Base-by-base conservation (phyloP, 2,329 filamentous ascomycete species). In the Rutstroemia sp. region DNA sequence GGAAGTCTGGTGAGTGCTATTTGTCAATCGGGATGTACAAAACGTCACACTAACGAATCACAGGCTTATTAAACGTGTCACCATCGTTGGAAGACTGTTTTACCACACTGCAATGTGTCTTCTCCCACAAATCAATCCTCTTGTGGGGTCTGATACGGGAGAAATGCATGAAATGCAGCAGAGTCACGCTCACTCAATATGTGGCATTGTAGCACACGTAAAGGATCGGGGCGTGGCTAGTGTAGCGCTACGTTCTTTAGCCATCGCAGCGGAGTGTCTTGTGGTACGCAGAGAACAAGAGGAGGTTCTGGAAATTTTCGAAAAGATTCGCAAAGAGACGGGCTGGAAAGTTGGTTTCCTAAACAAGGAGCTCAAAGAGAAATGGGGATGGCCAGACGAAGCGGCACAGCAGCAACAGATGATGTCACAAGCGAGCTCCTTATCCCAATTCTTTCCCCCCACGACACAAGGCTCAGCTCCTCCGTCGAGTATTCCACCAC, bases 71-170 rank as follows among this genome's bases (percentile, higher is more conserved):
- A 94, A 94, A 71, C 82, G 88, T 56, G 81, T 88, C 3, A 88
- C 89, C 3, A 85, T 94, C 34, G 81, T 95, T 25, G 89, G 88
- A 4, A 83, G 89, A 48, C 77, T 96, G 8, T 91, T 96, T 69
- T 96, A 95, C 68, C 92, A 96, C 68, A 94, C 89, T 0, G 85
- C 88, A 21, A 86, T 92, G 73, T 87, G 88, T 61, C 74, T 96
- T 36, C 79, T 96, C 5, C 83, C 88, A 3, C 88, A 92, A 63
- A 85, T 85, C 21, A 87, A 96, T 68, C 92, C 92, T 0, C 70
- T 87, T 51, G 78, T 84, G 39, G 80, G 10, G 74, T 78, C 7
- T 77, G 60, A 66, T 6, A 59, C 78, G 2, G 75, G 82, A 4
- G 86, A 90, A 58, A 89, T 92, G 81, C 81, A 80, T 48, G 76